These are phyloP conservation scores for Aechmea fasciata DNA, from an alignment of 176 grass and related monocot species.

Conservation along the genomic window DNA sequence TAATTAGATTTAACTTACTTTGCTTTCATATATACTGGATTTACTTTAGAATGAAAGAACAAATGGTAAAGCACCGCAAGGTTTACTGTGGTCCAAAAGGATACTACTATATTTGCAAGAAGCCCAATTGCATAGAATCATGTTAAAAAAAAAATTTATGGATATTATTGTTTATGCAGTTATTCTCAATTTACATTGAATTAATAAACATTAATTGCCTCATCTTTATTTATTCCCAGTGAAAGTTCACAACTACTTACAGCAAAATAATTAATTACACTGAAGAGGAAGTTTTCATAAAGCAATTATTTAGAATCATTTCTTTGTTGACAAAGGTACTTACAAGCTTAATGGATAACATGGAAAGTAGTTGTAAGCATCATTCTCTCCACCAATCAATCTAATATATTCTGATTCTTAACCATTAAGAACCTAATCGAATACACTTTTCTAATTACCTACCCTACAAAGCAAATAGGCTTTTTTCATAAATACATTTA, in stretches of 20 bases:
- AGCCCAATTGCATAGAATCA: no score
- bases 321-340: neutral
- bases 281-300: neutral
- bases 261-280: neutral
- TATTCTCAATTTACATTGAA: no score
- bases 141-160: no score
- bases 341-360: neutral
- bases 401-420: slow-evolving; percentile 4
- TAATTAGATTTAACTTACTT: neutral
- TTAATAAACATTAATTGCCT: no score
- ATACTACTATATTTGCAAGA: no score
- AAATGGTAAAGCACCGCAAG: no score
- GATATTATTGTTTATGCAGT: no score
- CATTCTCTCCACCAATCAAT: neutral
- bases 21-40: no score
- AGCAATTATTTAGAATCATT: slow-evolving; percentile 3
- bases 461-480: slow-evolving; percentile 3
- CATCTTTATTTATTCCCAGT: no score
- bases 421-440: slow-evolving; percentile 4
- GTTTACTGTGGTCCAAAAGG: no score
- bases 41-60: no score
- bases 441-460: neutral
- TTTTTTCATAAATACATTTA: neutral
- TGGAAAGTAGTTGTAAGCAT: slow-evolving; percentile 1
- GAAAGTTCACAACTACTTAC: no score